Base-by-base conservation (phyloP, 2,329 filamentous ascomycete species). In the Cadophora sp. region DNA sequence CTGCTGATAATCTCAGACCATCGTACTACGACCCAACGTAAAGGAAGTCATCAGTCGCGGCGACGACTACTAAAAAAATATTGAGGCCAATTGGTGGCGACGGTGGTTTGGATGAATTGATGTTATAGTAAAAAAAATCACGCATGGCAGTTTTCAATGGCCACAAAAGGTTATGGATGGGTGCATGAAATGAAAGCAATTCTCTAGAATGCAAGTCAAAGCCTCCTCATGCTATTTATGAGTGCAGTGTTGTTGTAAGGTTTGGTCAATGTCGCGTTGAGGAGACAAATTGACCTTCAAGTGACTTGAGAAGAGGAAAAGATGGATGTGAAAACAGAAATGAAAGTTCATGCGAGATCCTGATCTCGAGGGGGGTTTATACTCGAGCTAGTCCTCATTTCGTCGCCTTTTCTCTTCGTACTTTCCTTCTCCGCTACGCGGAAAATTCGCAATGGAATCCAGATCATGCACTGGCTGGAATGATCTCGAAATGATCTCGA, bases 11-110 rank as follows among this genome's bases (percentile, higher is more conserved):
- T n/a, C 39, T 1, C 58, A 93, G 90, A 92, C 91, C 41, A 91
- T 94, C 73, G 79, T 95, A 71, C 87, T 95, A 69, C 85, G 91
- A 74, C 91, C 91, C 63, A 94, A 84, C 67, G 90, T 94, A 64
- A 96, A 96, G 84, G 93, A 96, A 82, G 89, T 96, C 72, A 90
- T 96, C 76, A 94, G 91, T 79, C 88, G 92, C 69, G 93, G 93
- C 71, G 91, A 96, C 62, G 93, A 96, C 78, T 96, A 93, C 79
- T 96, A 67, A 58, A 58, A 58, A 58, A 58, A 36, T 36, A 41
- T 43, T 43, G n/a, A 43, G 6, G 6, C 27, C 3, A 22, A 5
- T 43, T 43, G 9, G n/a, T 18, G 20, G 9, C n/a, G 55, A 18
- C 8, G 11, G 14, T 16, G 1, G 36, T 11, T 24, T 5, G 18